These are phyloP conservation scores for Penicillium ochrochloron DNA, from an alignment of 495 filamentous ascomycete genomes.

Conservation along the genomic window DNA sequence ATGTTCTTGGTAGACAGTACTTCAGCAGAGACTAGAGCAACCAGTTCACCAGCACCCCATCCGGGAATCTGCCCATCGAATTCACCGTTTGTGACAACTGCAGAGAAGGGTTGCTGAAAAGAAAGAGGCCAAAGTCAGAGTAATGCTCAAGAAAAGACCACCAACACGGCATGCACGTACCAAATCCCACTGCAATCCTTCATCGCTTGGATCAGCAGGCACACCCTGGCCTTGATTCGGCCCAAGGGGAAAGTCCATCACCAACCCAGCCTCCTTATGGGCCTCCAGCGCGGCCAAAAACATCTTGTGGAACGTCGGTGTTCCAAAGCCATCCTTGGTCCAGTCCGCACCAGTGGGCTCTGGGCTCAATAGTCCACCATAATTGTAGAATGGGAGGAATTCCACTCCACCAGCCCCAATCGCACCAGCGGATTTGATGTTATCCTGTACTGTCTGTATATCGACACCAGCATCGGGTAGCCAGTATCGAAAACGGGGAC, in stretches of 20 bases:
- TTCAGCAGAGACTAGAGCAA: slow-evolving; percentile 36
- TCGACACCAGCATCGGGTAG: slow-evolving; percentile 51
- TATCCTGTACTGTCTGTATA: slow-evolving; percentile 27
- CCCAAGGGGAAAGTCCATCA: slow-evolving; percentile 55
- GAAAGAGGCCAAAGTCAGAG: neutral
- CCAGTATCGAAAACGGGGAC: slow-evolving; percentile 42
- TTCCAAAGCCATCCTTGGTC: slow-evolving; percentile 54
- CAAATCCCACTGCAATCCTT: slow-evolving; percentile 46
- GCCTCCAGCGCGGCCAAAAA: slow-evolving; percentile 43
- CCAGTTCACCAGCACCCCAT: slow-evolving; percentile 43
- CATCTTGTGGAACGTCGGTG: slow-evolving; percentile 42
- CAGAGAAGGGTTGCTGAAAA: slow-evolving; percentile 28
- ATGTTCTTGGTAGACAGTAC: slow-evolving; percentile 28
- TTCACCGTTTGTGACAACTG: slow-evolving; percentile 28
- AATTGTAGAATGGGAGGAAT: slow-evolving; percentile 47
- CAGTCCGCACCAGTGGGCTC: slow-evolving; percentile 38
- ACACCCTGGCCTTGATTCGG: slow-evolving; percentile 55
- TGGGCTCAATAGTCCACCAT: slow-evolving; percentile 27
- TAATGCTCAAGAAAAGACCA: neutral
- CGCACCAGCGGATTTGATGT: slow-evolving; percentile 39
- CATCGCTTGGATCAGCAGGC: slow-evolving; percentile 38
- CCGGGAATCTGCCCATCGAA: slow-evolving; percentile 42
- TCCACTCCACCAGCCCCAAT: slow-evolving; percentile 50
- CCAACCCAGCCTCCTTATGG: slow-evolving; percentile 41
- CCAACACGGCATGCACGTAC: slow-evolving; percentile 21